A percentile compares a stretch with the other conserved stretches of the same genome.
Conservation (phyloP, 1,139 yeast genomes). For the Saccharomyces hybrid region DNA sequence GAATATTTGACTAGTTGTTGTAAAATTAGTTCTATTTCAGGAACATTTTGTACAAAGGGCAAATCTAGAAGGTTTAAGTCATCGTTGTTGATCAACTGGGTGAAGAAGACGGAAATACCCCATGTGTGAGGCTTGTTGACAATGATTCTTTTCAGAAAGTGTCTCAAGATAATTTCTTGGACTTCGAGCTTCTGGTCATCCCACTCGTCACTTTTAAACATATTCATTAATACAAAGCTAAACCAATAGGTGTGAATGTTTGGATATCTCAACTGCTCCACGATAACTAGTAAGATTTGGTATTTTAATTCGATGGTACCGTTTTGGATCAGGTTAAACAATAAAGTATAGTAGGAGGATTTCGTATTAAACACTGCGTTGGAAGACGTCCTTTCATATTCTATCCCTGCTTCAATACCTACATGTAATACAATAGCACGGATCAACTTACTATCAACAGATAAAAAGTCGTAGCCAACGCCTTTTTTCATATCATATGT, state of each 20-base stretch:
- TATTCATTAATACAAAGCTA: conserved; percentile 58
- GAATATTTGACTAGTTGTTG: conserved; percentile 45
- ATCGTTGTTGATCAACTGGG: conserved; percentile 66
- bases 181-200: conserved; percentile 39
- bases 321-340: conserved; percentile 61
- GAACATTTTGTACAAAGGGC: conserved; percentile 63
- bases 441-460: conserved; percentile 54
- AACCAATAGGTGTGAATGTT: conserved; percentile 90
- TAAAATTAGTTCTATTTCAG: conserved; percentile 56
- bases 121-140: conserved; percentile 96
- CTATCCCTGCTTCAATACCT: conserved; percentile 66
- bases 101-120: conserved; percentile 84
- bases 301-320: conserved; percentile 62
- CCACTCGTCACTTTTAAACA: conserved; percentile 55
- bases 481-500: conserved; percentile 54
- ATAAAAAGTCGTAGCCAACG: conserved; percentile 53
- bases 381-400: conserved; percentile 36
- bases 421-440: conserved; percentile 79
- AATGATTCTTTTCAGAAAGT: conserved; percentile 74
- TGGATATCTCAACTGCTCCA: conserved; percentile 88
- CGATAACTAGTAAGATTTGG: conserved; percentile 70
- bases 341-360: conserved; percentile 61
- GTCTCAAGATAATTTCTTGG: conserved; percentile 79
- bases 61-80: conserved; percentile 67
- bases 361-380: conserved; percentile 53